phyloP scores from a whole-genome alignment of 2,329 filamentous ascomycete species.

The Paecilomyces niveus region DNA sequence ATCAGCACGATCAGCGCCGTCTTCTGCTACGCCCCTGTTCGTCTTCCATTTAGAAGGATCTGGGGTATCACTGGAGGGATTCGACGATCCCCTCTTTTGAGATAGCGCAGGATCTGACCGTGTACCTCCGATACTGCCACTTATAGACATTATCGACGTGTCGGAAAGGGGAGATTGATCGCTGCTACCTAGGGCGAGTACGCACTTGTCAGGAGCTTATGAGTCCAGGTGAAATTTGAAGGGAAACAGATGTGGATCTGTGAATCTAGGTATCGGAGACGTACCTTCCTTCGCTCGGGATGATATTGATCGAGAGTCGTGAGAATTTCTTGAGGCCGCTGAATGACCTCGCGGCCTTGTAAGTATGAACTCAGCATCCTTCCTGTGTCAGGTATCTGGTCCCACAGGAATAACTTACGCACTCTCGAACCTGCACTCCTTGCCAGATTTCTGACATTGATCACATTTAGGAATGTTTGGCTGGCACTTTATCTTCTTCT shows the following conservation, averaged over 20 bases:
- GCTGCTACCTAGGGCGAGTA: not conserved
- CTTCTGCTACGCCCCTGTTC: not conserved
- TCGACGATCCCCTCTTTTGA: not conserved
- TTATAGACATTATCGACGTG: not conserved
- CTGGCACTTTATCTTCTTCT: conserved; percentile 98
- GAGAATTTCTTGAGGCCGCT: conserved; percentile 16
- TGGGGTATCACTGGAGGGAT: not conserved
- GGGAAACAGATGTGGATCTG: conserved; percentile 1
- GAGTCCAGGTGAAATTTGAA: not conserved
- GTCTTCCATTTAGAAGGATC: not conserved
- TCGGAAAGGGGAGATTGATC: not conserved
- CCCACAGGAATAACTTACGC: conserved; percentile 54
- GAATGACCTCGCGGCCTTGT: conserved; percentile 28
- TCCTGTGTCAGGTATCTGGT: conserved; percentile 5
- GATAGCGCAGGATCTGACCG: not conserved
- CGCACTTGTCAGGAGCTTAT: conserved; percentile 15
- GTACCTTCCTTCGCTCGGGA: conserved; percentile 16
- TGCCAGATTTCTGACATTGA: conserved; percentile 86
- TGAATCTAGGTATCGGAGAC: conserved; percentile 7
- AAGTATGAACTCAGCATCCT: conserved; percentile 1
- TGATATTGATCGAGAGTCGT: conserved; percentile 11
- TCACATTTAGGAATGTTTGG: conserved; percentile 80
- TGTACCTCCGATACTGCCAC: not conserved
- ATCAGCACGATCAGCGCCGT: conserved; percentile 18
- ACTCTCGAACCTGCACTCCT: conserved; percentile 76